A percentile compares a stretch with the other conserved stretches of the same genome.
phyloP scores from a whole-genome alignment of 176 grass and related monocot species.

The Lolium perenne region DNA sequence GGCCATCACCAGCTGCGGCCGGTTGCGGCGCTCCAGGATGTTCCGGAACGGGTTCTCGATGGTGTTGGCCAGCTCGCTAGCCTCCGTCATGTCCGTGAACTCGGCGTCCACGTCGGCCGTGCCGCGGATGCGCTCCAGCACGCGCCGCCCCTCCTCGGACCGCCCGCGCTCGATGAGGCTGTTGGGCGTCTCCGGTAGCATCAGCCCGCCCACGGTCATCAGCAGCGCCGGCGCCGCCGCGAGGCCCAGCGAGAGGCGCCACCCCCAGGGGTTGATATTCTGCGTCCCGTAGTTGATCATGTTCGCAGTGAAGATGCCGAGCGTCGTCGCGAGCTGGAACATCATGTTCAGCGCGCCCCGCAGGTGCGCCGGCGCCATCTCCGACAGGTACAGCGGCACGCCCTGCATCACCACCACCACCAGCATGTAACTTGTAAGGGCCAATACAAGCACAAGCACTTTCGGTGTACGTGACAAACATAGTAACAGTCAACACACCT shows the following conservation, averaged over 20 bases:
- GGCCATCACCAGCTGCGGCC: slow-evolving; percentile 88
- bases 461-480: not conserved
- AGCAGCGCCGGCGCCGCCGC: slow-evolving; percentile 70
- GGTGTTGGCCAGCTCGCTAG: slow-evolving; percentile 81
- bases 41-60: slow-evolving; percentile 88
- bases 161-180: slow-evolving; percentile 79
- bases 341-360: slow-evolving; percentile 94
- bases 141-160: slow-evolving; percentile 57
- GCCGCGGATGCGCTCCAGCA: slow-evolving; percentile 80
- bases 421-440: not conserved
- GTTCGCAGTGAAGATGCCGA: slow-evolving; percentile 94
- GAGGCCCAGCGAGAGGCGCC: slow-evolving; percentile 87
- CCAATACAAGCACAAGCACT: not conserved
- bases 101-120: slow-evolving; percentile 76
- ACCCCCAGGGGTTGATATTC: slow-evolving; percentile 82
- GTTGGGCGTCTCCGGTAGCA: slow-evolving; percentile 92
- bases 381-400: slow-evolving; percentile 85
- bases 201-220: slow-evolving; percentile 77
- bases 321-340: slow-evolving; percentile 97
- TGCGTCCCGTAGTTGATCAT: slow-evolving; percentile 97
- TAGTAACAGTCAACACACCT: slow-evolving; percentile 43
- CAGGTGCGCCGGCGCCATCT: slow-evolving; percentile 93
- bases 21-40: slow-evolving; percentile 73
- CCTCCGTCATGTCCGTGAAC: slow-evolving; percentile 84
- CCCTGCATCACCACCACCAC: slow-evolving; percentile 38